These are phyloP conservation scores for Rubroboletus pulcherrimus DNA, from an alignment of 768 basidiomycete species.

Conservation along the genomic window DNA sequence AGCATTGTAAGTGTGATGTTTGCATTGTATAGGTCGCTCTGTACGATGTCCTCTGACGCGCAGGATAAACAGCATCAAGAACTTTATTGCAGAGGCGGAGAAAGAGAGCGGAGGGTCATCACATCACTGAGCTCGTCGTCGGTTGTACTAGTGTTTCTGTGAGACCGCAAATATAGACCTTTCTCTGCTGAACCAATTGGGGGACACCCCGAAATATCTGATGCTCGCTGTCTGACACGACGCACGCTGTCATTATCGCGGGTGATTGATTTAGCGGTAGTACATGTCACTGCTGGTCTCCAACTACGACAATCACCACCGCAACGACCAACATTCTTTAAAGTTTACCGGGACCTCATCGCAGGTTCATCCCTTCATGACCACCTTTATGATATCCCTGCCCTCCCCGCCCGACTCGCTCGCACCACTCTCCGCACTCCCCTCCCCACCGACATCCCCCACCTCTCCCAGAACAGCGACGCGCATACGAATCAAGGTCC, in stretches of 20 bases:
- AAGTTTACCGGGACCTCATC: neutral
- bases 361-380: neutral
- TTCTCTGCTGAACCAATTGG: neutral
- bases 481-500: slow-evolving; percentile 12
- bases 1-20: slow-evolving; percentile 59
- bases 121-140: slow-evolving; percentile 24
- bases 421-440: neutral
- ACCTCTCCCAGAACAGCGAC: slow-evolving; percentile 6
- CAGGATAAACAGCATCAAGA: slow-evolving; percentile 67
- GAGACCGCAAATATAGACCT: slow-evolving; percentile 8
- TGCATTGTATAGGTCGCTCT: slow-evolving; percentile 12
- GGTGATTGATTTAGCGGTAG: neutral
- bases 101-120: slow-evolving; percentile 54
- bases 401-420: neutral
- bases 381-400: neutral
- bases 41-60: slow-evolving; percentile 37
- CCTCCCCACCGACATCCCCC: slow-evolving; percentile 23
- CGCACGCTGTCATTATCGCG: neutral
- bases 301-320: neutral
- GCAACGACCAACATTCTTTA: neutral
- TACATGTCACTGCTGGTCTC: neutral
- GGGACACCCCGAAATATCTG: neutral
- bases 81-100: slow-evolving; percentile 80
- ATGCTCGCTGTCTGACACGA: slow-evolving; percentile 2
- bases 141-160: slow-evolving; percentile 1